Evolutionary conservation across 2,329 filamentous ascomycete species (phyloP).

Genomic region (Fusarium solani-melongenae): DNA sequence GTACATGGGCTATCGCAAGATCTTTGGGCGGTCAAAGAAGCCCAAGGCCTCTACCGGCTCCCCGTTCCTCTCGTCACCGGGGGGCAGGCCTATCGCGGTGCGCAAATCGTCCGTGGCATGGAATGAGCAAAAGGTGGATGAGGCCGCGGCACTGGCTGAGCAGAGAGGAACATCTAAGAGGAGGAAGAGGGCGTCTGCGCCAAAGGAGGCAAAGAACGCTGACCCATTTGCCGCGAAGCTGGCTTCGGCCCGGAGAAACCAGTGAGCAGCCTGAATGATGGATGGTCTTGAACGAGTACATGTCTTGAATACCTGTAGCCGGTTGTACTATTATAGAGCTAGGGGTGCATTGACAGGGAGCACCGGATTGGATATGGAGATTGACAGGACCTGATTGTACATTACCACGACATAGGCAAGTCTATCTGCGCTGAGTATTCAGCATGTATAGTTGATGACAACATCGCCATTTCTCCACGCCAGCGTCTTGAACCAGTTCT

Average conservation of each 20-base stretch:
- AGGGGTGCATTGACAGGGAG: conserved; percentile 16
- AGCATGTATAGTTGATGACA: conserved; percentile 3
- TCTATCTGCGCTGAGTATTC: conserved; percentile 7
- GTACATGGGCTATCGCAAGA: conserved; percentile 39
- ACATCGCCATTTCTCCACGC: not conserved
- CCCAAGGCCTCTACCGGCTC: conserved; percentile 26
- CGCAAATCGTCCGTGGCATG: conserved; percentile 2
- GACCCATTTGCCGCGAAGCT: conserved; percentile 29
- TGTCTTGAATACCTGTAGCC: conserved; percentile 19
- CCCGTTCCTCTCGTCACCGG: conserved; percentile 17
- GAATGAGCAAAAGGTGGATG: conserved; percentile 15
- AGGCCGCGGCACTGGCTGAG: conserved; percentile 21
- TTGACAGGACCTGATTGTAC: conserved; percentile 23
- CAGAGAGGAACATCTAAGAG: not conserved
- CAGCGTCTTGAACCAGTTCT: not conserved
- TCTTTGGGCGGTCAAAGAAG: conserved; percentile 44
- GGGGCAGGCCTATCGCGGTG: not conserved
- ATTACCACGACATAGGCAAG: conserved; percentile 21
- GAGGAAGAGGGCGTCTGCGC: conserved; percentile 9
- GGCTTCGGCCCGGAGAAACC: conserved; percentile 9
- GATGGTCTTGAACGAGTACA: conserved; percentile 10
- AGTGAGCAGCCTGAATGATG: conserved; percentile 6
- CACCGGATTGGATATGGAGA: not conserved
- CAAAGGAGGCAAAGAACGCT: conserved; percentile 1
- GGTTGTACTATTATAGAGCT: conserved; percentile 36